A percentile compares a stretch with the other conserved stretches of the same genome.
phyloP scores from a whole-genome alignment of 1,284 basidiomycete genomes.

The Fomes fomentarius region DNA sequence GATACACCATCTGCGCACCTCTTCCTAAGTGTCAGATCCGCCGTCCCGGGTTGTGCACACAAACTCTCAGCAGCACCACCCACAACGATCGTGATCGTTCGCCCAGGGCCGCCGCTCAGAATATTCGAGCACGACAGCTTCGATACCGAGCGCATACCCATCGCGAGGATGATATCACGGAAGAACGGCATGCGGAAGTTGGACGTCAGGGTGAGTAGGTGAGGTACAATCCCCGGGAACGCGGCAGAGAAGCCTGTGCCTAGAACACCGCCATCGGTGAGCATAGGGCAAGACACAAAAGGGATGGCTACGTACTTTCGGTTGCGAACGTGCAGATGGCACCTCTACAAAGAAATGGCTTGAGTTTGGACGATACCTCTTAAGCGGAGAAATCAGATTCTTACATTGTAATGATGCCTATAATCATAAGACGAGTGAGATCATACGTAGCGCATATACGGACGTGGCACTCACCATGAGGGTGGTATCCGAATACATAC shows the following conservation, averaged over 20 bases:
- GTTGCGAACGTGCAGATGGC: conserved; percentile 94
- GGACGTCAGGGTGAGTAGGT: conserved; percentile 87
- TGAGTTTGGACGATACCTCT: not conserved
- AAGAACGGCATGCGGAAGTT: conserved; percentile 96
- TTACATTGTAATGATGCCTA: conserved; percentile 91
- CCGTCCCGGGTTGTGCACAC: conserved; percentile 92
- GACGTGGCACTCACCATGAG: conserved; percentile 71
- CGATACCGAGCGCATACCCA: conserved; percentile 93
- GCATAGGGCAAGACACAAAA: conserved; percentile 13
- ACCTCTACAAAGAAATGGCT: conserved; percentile 56
- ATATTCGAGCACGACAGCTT: conserved; percentile 91
- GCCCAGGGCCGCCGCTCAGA: conserved; percentile 70
- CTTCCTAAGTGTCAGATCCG: conserved; percentile 87
- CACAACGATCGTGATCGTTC: conserved; percentile 92
- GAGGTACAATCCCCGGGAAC: conserved; percentile 92
- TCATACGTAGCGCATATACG: not conserved
- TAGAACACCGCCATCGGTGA: conserved; percentile 34
- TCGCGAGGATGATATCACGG: conserved; percentile 83
- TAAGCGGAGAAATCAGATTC: conserved; percentile 25
- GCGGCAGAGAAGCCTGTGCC: conserved; percentile 90
- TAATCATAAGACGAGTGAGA: not conserved
- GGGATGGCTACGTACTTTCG: conserved; percentile 60
- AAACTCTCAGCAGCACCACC: conserved; percentile 96
- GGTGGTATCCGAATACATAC: conserved; percentile 98
- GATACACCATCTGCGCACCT: conserved; percentile 44